Evolutionary conservation across 2,329 filamentous ascomycete species (phyloP), one percentile per base, ranked within the genome.

Genomic region (Blastomyces percursus): DNA sequence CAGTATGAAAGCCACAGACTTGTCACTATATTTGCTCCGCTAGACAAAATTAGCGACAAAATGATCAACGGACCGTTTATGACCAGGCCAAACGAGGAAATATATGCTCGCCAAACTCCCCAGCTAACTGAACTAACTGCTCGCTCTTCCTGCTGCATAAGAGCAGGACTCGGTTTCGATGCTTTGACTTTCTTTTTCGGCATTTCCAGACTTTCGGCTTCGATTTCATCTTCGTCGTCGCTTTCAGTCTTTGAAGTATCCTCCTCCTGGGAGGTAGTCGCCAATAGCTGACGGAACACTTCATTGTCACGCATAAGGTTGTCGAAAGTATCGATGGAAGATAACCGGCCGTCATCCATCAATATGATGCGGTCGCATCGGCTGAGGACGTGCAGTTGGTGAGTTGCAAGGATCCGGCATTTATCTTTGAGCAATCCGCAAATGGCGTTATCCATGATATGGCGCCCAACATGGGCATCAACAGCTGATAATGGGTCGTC

Each of bases 1-100:
- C 93, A 97, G 78, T 86, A 97, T 0, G 91, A 94, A 1, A 97
- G 83, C 93, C 93, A 97, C 61, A 97, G 77, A 70, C 88, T 92
- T 14, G 91, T 96, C 67, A 85, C 82, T 66, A 97, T 93, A 71
- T 96, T 96, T 65, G 89, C 83, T 9, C 87, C 90, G 71, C 96
- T 91, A 0, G 89, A 86, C 12, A 91, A 71, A 6, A 90, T 73
- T 12, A 96, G 80, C 2, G 91, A 74, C 30, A 85, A 63, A 3
- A 91, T 73, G 4, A 93, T 73, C 11, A 84, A 65, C 0, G 88
- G 82, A 0, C 71, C 68, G 1, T 85, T 87, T 64, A 89, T 86
- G 66, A 88, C 75, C 8, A 90, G 79, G 11, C 85, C 84, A 0
- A 89, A 90, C 7, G 91, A 88, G 65, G 79, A 79, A 68, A 95